These are phyloP conservation scores for Fusarium dlaminii DNA, from an alignment of 2,329 filamentous ascomycete species.

Conservation along the genomic window DNA sequence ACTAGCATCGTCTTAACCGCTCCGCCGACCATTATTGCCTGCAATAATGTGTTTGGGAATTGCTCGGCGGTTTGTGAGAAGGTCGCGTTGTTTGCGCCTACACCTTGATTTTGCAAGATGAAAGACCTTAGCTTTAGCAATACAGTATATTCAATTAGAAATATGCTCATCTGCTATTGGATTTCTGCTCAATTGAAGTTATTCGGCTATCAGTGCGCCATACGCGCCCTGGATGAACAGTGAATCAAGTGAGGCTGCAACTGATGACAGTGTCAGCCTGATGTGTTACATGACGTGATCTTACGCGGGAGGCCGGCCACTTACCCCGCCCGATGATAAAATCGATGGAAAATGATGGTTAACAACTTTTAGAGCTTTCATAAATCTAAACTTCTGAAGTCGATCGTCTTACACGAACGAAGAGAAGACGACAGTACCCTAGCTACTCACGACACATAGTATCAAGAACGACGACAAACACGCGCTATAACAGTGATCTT, in stretches of 20 bases:
- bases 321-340: not conserved
- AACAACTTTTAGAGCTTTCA: not conserved
- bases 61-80: too few species aligned
- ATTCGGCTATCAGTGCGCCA: too few species aligned
- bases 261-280: not conserved
- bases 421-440: not conserved
- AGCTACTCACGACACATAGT: not conserved
- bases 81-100: too few species aligned
- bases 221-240: too few species aligned
- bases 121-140: too few species aligned
- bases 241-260: not conserved
- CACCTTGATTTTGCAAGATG: too few species aligned
- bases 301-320: not conserved
- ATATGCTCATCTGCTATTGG: too few species aligned
- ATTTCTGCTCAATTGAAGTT: rapidly evolving
- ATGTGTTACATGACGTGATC: not conserved
- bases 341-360: not conserved
- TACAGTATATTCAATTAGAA: too few species aligned
- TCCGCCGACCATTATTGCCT: too few species aligned
- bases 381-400: not conserved
- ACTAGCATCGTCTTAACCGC: too few species aligned
- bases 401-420: not conserved
- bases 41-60: too few species aligned
- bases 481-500: not conserved
- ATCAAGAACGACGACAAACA: not conserved